Percentiles rank a stretch among this genome's conserved stretches.
Conservation (phyloP, 2,329 filamentous ascomycete species). For the Truncatella angustata region DNA sequence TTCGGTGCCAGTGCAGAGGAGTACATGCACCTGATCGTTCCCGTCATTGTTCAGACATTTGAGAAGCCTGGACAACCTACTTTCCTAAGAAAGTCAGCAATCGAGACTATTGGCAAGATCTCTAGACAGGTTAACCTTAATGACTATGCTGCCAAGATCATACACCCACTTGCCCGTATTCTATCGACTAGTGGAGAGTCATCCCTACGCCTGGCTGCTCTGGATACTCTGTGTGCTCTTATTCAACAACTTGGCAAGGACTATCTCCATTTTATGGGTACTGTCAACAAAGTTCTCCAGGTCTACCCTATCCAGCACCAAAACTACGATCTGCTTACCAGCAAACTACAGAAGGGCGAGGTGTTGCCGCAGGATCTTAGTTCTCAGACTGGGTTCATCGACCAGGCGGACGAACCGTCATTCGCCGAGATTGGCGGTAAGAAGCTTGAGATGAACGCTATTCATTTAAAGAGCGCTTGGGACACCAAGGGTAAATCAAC, state of each 20-base stretch:
- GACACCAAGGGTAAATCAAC: slow-evolving; percentile 96
- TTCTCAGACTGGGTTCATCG: slow-evolving; percentile 76
- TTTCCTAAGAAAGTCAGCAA: slow-evolving; percentile 80
- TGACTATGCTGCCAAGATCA: slow-evolving; percentile 93
- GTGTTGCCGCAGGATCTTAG: slow-evolving; percentile 93
- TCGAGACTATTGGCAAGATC: slow-evolving; percentile 91
- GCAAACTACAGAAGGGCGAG: slow-evolving; percentile 91
- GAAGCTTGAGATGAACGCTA: slow-evolving; percentile 95
- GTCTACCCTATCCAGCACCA: slow-evolving; percentile 80
- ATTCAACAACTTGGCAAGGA: slow-evolving; percentile 96
- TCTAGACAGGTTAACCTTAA: slow-evolving; percentile 96
- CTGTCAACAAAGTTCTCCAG: slow-evolving; percentile 83
- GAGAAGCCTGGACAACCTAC: slow-evolving; percentile 81
- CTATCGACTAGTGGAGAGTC: slow-evolving; percentile 67
- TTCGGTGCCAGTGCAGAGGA: slow-evolving; percentile 96
- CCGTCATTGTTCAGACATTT: slow-evolving; percentile 90
- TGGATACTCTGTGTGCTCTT: slow-evolving; percentile 91
- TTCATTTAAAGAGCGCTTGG: slow-evolving; percentile 96
- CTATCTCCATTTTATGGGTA: slow-evolving; percentile 90
- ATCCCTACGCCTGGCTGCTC: slow-evolving; percentile 72
- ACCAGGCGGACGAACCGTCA: slow-evolving; percentile 75
- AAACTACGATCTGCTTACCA: slow-evolving; percentile 89
- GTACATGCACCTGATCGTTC: slow-evolving; percentile 98
- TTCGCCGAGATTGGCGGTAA: slow-evolving; percentile 85
- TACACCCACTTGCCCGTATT: slow-evolving; percentile 86